Evolutionary conservation across 306 rosid genomes (phyloP).

Genomic region (Argentina anserina): DNA sequence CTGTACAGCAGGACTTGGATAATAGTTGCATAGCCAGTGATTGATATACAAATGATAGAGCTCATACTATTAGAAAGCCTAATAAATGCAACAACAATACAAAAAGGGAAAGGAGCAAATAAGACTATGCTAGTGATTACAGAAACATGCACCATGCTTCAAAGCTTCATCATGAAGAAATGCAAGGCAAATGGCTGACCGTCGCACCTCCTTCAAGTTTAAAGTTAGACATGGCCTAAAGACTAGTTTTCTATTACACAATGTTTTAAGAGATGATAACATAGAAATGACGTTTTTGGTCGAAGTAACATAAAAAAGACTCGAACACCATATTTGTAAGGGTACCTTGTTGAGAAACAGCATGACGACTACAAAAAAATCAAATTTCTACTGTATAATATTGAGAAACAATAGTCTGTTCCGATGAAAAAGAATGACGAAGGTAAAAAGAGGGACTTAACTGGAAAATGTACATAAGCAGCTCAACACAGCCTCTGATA

Average conservation of each 20-base stretch:
- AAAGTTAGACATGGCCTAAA: not conserved
- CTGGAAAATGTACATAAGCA: not conserved
- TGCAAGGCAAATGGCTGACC: not conserved
- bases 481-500: too few species aligned
- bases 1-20: not conserved
- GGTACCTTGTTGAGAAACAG: not conserved
- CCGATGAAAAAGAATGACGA: not conserved
- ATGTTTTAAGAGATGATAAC: not conserved
- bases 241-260: not conserved
- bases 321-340: not conserved
- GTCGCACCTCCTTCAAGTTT: conserved; percentile 1
- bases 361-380: not conserved
- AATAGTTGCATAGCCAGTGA: not conserved
- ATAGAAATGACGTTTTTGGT: too few species aligned
- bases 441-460: too few species aligned
- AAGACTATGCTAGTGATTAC: not conserved
- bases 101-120: not conserved
- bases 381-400: conserved; percentile 2
- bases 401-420: conserved; percentile 13
- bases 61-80: not conserved
- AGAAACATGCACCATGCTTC: not conserved
- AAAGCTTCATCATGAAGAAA: conserved; percentile 5
- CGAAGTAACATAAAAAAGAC: too few species aligned
- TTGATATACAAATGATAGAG: too few species aligned
- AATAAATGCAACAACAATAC: not conserved